These are phyloP conservation scores for Starmerella stigmatis DNA, from an alignment of 805 yeast species.

Conservation along the genomic window DNA sequence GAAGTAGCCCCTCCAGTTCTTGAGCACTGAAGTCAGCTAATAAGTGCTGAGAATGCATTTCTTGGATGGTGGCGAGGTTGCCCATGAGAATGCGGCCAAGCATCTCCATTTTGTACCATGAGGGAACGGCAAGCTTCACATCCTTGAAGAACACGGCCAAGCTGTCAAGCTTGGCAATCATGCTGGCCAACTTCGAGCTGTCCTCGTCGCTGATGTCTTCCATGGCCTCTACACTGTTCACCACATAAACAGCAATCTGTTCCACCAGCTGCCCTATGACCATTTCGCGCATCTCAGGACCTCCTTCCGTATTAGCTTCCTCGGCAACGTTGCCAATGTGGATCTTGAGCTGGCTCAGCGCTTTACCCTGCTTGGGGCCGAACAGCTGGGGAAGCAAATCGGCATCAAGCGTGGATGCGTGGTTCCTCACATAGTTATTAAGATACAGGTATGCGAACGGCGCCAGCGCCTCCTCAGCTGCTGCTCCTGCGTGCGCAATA, in stretches of 20 bases:
- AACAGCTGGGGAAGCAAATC: slow-evolving; percentile 11
- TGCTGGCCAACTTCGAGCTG: slow-evolving; percentile 14
- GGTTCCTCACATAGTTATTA: slow-evolving; percentile 3
- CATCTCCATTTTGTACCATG: slow-evolving; percentile 33
- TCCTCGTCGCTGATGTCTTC: slow-evolving; percentile 30
- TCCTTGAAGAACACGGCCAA: slow-evolving; percentile 20
- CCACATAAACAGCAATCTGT: slow-evolving; percentile 22
- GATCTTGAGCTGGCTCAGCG: slow-evolving; percentile 4
- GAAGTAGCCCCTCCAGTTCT: slow-evolving; percentile 28
- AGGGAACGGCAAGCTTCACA: slow-evolving; percentile 24
- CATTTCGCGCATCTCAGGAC: slow-evolving; percentile 18
- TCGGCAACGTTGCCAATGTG: slow-evolving; percentile 15
- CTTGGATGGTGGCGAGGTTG: slow-evolving; percentile 28
- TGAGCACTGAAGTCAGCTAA: slow-evolving; percentile 29
- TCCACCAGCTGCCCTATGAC: slow-evolving; percentile 31
- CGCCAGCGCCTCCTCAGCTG: slow-evolving; percentile 3
- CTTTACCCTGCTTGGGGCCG: neutral
- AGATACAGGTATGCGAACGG: slow-evolving; percentile 13
- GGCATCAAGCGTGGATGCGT: slow-evolving; percentile 9
- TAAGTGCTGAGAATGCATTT: slow-evolving; percentile 24
- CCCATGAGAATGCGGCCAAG: slow-evolving; percentile 29
- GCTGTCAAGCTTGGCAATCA: slow-evolving; percentile 14
- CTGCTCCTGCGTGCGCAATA: neutral
- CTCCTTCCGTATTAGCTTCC: slow-evolving; percentile 18
- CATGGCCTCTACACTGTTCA: slow-evolving; percentile 19